Evolutionary conservation across 257 asterid species (phyloP).

Genomic region (Solanum chaucha): DNA sequence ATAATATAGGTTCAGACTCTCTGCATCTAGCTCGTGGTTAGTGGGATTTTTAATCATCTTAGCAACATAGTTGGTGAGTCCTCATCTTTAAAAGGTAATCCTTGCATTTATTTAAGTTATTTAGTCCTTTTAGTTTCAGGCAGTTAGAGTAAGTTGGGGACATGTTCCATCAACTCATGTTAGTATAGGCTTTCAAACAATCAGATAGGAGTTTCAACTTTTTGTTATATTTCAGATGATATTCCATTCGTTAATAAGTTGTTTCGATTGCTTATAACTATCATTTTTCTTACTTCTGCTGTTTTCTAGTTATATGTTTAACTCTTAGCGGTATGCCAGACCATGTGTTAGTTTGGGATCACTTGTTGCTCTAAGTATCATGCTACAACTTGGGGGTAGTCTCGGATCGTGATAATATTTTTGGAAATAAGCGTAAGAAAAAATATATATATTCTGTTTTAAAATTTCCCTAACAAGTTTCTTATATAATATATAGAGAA

Average conservation of each 20-base stretch:
- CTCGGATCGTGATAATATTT: too few species aligned
- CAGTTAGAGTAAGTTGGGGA: not conserved
- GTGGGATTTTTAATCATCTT: not conserved
- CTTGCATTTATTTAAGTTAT: too few species aligned
- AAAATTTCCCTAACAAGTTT: too few species aligned
- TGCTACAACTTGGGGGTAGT: not conserved
- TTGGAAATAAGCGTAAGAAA: not conserved
- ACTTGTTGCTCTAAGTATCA: not conserved
- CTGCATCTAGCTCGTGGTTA: not conserved
- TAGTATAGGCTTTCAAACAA: not conserved
- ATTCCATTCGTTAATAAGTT: not conserved
- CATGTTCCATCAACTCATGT: not conserved
- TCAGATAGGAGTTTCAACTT: not conserved
- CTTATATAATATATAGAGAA: too few species aligned
- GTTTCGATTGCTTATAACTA: not conserved
- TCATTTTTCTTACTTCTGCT: too few species aligned
- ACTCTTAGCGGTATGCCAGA: not conserved
- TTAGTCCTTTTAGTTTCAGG: not conserved
- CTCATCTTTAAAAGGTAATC: not conserved
- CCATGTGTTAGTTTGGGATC: not conserved
- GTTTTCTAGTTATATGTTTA: too few species aligned
- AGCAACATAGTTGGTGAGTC: not conserved
- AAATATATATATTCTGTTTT: too few species aligned
- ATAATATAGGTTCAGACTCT: not conserved
- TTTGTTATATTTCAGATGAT: not conserved